Evolutionary conservation across 2,329 filamentous ascomycete species (phyloP).

Genomic region (Didymella keratinophila): DNA sequence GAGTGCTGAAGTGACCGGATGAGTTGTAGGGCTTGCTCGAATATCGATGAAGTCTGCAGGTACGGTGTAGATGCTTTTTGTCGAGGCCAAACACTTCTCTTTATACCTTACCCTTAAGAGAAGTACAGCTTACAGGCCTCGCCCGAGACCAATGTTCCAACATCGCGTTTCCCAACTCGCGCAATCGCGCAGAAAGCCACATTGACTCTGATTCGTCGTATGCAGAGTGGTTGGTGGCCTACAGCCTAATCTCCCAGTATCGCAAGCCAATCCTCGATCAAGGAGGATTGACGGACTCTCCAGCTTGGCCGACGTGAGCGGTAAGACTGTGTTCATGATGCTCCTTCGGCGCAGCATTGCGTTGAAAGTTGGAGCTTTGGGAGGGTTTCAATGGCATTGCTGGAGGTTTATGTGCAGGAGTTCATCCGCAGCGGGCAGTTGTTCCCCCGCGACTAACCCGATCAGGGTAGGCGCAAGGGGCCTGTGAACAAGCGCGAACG

Average conservation of each 20-base stretch:
- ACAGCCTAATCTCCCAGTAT: neutral
- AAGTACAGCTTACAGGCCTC: neutral
- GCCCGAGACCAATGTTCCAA: neutral
- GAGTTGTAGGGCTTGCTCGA: neutral
- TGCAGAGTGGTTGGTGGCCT: neutral
- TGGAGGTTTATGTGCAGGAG: conserved; percentile 13
- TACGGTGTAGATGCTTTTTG: neutral
- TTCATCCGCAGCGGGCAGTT: conserved; percentile 11
- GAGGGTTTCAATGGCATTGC: neutral
- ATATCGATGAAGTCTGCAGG: neutral
- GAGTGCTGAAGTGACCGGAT: too few species aligned
- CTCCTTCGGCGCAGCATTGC: neutral
- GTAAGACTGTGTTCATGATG: neutral
- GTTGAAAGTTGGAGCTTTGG: neutral
- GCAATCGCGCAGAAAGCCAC: neutral
- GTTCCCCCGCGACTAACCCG: conserved; percentile 5
- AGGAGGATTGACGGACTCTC: neutral
- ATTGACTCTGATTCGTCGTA: neutral
- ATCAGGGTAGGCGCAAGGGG: neutral
- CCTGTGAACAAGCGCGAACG: too few species aligned
- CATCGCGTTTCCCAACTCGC: neutral
- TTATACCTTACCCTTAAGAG: neutral
- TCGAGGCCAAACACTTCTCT: neutral
- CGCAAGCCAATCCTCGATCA: neutral
- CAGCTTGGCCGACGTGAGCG: neutral